Base-by-base conservation (phyloP, 148 eudicot genomes). In the Linanthus parryae region DNA sequence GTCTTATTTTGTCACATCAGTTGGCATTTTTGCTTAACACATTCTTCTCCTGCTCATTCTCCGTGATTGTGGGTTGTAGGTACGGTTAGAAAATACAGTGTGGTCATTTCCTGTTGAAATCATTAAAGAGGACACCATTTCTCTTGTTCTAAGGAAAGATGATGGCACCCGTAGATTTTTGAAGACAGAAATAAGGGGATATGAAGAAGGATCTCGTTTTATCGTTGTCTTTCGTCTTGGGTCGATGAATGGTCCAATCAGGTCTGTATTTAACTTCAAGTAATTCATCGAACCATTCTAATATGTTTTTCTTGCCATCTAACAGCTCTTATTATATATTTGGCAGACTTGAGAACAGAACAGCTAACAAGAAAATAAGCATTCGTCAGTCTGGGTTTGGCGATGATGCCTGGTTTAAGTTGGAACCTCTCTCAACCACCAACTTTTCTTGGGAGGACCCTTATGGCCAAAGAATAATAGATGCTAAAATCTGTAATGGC, bases 161-260 rank as follows among this genome's bases (percentile, higher is more conserved):
- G 68, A 71, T 44, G 80, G 91, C 37, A 61, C 68, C 11, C 72
- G 82, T 50, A 71, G 62, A 58, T 60, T 67, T 62, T 31, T 92
- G 48, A 81, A 60, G 72, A 70, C 72, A 37, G 99, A 92, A 72
- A 72, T 92, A 66, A 88, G 99, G 42, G 96, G 99, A 27, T 82
- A 84, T 55, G 99, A 92, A 56, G 99, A 92, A 72, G 99, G 99
- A 53, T 92, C 99, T 5, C 94, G 99, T 28, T 92, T 87, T 69
- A 67, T 84, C 73, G 94, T 87, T 63, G 94, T 92, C 24, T 87
- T 92, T 58, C 96, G 99, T 54, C 82, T 61, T 44, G 94, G 94
- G 64, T 84, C 99, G 44, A 59, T 53, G 29, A 58, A 58, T 50
- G 94, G 88, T 44, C 94, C 95, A 42, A 79, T 92, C 46, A 92